These are phyloP conservation scores for Volvox reticuliferus DNA, from an alignment of 139 green algal species.

Conservation along the genomic window DNA sequence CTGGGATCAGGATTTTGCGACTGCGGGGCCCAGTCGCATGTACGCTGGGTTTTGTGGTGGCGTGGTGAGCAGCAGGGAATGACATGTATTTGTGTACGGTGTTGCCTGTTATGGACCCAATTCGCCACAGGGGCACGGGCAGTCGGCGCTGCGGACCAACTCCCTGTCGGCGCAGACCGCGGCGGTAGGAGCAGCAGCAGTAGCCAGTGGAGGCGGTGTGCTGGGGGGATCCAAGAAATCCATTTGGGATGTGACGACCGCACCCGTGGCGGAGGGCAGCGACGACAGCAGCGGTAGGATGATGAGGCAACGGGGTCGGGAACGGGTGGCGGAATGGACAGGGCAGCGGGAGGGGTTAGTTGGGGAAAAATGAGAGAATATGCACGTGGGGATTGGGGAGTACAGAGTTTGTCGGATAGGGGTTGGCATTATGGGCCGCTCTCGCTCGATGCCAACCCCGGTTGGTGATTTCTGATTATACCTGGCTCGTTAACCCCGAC, in stretches of 20 bases:
- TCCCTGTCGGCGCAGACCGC: slow-evolving; percentile 23
- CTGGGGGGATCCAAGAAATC: not conserved
- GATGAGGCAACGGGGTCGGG: not conserved
- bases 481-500: too few relatives aligned
- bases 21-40: too few relatives aligned
- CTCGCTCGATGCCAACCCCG: too few relatives aligned
- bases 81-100: too few relatives aligned
- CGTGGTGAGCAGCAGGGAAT: too few relatives aligned
- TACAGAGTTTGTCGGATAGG: too few relatives aligned
- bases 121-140: not conserved
- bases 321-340: slow-evolving; percentile 26
- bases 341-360: not conserved
- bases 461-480: too few relatives aligned
- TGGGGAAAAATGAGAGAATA: not conserved
- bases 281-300: slow-evolving; percentile 19
- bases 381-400: not conserved
- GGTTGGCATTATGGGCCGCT: too few relatives aligned
- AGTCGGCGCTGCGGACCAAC: slow-evolving; percentile 11
- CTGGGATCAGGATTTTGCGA: too few relatives aligned
- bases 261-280: slow-evolving; percentile 29
- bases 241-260: not conserved
- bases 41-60: too few relatives aligned
- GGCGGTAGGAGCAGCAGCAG: not conserved
- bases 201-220: not conserved
- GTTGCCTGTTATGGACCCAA: too few relatives aligned